Percentiles rank a stretch among this genome's conserved stretches.
Evolutionary conservation across 1,284 basidiomycete species (phyloP).

Genomic region (Ustanciosporium gigantosporum): DNA sequence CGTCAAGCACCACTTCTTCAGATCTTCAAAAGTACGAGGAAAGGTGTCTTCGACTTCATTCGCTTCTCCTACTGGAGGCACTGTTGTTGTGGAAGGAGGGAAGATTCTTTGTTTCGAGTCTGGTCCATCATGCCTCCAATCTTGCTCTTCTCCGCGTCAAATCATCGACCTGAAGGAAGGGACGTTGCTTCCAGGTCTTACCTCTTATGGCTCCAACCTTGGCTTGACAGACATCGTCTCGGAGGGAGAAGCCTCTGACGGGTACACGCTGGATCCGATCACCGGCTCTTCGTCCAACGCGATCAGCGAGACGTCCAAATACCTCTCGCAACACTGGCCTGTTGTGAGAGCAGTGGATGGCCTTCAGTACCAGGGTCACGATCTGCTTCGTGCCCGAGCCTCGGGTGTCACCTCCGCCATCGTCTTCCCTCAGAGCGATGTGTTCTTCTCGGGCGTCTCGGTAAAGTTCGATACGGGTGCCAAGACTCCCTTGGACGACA

Average conservation of each 20-base stretch:
- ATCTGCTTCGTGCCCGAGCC: slow-evolving; percentile 61
- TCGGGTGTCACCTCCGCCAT: slow-evolving; percentile 70
- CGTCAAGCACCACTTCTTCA: slow-evolving; percentile 21
- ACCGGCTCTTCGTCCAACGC: not conserved
- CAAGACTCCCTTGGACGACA: slow-evolving; percentile 64
- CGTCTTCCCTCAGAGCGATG: slow-evolving; percentile 59
- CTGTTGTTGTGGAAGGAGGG: slow-evolving; percentile 33
- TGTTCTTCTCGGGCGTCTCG: slow-evolving; percentile 66
- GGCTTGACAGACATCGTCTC: slow-evolving; percentile 50
- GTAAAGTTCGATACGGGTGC: slow-evolving; percentile 40
- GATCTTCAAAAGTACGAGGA: no score
- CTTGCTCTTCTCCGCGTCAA: no score
- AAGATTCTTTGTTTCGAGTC: slow-evolving; percentile 29
- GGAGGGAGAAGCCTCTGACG: slow-evolving; percentile 43
- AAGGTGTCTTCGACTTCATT: no score
- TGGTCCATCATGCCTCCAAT: no score
- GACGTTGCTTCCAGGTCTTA: slow-evolving; percentile 34
- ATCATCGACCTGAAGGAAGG: slow-evolving; percentile 33
- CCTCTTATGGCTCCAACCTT: slow-evolving; percentile 44
- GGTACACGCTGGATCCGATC: slow-evolving; percentile 18
- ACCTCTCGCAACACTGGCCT: slow-evolving; percentile 13
- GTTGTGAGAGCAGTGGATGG: slow-evolving; percentile 43
- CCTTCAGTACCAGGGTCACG: slow-evolving; percentile 47
- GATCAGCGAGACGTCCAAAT: slow-evolving; percentile 4
- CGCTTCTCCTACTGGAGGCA: not conserved